Percentiles rank a stretch among this genome's conserved stretches.
Evolutionary conservation across 495 filamentous ascomycete species (phyloP).

Genomic region (Xylaria flabelliformis): DNA sequence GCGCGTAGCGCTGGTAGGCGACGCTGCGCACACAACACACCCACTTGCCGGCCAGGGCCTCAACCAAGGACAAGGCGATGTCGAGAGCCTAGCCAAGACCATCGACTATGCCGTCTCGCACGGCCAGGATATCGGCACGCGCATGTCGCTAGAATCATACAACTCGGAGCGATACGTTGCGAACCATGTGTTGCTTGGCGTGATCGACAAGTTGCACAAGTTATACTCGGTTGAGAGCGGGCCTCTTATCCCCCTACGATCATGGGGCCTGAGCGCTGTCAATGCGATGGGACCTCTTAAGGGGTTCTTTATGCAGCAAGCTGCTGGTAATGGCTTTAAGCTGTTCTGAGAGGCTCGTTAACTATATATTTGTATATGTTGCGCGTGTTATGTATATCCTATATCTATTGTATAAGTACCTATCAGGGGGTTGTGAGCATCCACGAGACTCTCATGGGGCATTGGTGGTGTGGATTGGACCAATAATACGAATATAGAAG

Average conservation of each 20-base stretch:
- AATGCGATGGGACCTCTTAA: constrained; percentile 82
- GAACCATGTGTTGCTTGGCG: constrained; percentile 86
- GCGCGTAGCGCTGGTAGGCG: constrained; percentile 86
- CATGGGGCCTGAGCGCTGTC: constrained; percentile 76
- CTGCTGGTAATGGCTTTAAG: constrained; percentile 68
- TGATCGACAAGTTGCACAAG: constrained; percentile 93
- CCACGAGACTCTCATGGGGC: background rate
- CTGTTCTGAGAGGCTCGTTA: constrained; percentile 42
- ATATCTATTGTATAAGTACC: background rate
- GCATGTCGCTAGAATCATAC: constrained; percentile 79
- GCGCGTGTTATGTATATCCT: background rate
- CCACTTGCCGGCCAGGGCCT: constrained; percentile 94
- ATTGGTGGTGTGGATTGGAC: background rate
- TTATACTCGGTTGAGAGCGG: constrained; percentile 78
- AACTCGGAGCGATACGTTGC: constrained; percentile 75
- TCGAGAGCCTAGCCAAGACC: constrained; percentile 72
- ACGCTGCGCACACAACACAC: constrained; percentile 94
- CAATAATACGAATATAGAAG: background rate
- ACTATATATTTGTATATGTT: background rate
- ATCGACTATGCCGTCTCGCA: constrained; percentile 79
- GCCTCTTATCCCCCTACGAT: constrained; percentile 78
- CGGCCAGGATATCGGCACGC: constrained; percentile 81
- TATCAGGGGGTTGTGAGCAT: background rate
- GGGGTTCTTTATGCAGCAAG: constrained; percentile 85
- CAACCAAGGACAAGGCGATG: constrained; percentile 90